Conservation (phyloP, 2,329 filamentous ascomycete species). For the Coniosporium tulheliwenetii region DNA sequence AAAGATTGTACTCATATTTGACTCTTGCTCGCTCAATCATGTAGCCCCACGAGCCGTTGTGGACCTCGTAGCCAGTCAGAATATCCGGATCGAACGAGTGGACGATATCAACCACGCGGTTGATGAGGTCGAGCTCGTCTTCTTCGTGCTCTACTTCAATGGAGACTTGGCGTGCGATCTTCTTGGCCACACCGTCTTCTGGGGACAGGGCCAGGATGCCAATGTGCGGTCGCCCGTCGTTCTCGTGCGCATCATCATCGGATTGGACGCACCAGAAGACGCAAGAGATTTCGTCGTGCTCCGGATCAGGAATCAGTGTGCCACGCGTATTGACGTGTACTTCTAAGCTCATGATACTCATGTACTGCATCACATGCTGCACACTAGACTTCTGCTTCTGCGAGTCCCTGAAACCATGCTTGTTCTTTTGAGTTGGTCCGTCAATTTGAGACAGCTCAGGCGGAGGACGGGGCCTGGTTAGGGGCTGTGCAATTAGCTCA, state of each 20-base stretch:
- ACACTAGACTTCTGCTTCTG: constrained; percentile 62
- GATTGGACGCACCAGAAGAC: constrained; percentile 84
- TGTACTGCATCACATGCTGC: constrained; percentile 75
- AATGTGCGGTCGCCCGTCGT: constrained; percentile 36
- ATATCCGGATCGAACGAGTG: constrained; percentile 77
- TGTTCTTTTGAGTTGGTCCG: constrained; percentile 68
- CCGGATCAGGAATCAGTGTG: constrained; percentile 70
- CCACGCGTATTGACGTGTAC: constrained; percentile 80
- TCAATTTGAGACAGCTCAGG: constrained; percentile 65
- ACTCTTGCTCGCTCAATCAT: constrained; percentile 74
- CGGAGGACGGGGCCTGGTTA: constrained; percentile 16
- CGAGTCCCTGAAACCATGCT: constrained; percentile 72
- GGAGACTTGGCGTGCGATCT: constrained; percentile 44
- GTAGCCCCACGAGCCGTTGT: constrained; percentile 89
- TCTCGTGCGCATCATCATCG: constrained; percentile 44
- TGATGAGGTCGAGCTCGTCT: constrained; percentile 72
- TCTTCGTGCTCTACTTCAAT: constrained; percentile 58
- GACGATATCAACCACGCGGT: constrained; percentile 76
- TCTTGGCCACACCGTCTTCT: constrained; percentile 40
- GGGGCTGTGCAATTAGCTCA: constrained; percentile 11
- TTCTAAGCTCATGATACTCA: constrained; percentile 93
- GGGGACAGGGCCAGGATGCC: constrained; percentile 62
- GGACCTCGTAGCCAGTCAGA: constrained; percentile 86
- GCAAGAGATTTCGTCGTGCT: constrained; percentile 74
- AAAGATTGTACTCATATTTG: constrained; percentile 81